Conservation (phyloP, 768 basidiomycete species). For the Lyophyllum atratum region DNA sequence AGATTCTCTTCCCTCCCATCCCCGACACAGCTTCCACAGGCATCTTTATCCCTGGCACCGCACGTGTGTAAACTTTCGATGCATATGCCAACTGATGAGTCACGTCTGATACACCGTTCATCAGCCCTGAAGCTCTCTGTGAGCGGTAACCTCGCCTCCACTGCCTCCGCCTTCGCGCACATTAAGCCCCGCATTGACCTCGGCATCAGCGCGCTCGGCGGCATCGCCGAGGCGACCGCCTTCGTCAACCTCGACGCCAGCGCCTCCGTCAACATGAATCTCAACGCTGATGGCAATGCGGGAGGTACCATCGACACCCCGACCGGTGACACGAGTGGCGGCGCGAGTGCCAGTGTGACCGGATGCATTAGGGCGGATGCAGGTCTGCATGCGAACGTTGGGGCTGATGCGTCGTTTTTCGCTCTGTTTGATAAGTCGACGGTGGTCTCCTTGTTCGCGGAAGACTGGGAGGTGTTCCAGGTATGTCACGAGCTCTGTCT, state of each 20-base stretch:
- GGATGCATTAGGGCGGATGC: neutral
- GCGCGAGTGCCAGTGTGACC: neutral
- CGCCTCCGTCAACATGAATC: neutral
- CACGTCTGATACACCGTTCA: neutral
- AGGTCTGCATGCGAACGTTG: conserved; percentile 8
- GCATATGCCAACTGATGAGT: neutral
- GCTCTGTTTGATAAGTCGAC: conserved; percentile 8
- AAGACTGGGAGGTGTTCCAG: conserved; percentile 7
- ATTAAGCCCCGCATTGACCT: conserved; percentile 38
- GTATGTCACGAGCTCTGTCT: too few relatives aligned
- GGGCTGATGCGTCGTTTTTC: conserved; percentile 12
- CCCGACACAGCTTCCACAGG: neutral
- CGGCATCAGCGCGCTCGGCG: conserved; percentile 31
- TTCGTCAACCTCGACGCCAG: conserved; percentile 29
- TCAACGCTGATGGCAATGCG: neutral
- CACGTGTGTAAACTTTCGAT: neutral
- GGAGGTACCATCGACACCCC: neutral
- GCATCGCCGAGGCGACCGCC: conserved; percentile 27
- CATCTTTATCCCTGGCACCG: neutral
- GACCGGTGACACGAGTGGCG: neutral
- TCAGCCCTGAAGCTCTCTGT: conserved; percentile 35
- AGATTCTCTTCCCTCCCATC: neutral
- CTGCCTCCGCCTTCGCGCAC: conserved; percentile 32
- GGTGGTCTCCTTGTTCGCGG: conserved; percentile 5
- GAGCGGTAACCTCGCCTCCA: conserved; percentile 27